These are phyloP conservation scores for Durusdinium trenchii DNA, from an alignment of 73 alveolate genomes.

Conservation along the genomic window DNA sequence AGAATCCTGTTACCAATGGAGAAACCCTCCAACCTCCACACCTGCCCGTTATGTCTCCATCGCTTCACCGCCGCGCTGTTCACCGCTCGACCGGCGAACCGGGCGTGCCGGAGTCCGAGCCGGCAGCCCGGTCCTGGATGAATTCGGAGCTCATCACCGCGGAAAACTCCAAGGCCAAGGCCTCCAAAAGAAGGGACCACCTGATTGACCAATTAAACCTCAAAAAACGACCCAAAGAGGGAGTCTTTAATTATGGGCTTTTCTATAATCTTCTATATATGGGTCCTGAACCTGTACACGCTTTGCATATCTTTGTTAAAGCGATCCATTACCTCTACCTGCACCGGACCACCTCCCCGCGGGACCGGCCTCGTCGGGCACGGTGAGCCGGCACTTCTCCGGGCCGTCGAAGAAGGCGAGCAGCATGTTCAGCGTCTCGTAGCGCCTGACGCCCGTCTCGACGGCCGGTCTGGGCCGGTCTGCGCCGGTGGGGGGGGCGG, in stretches of 20 bases:
- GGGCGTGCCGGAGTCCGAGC: background rate
- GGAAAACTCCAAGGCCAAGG: slow-evolving; percentile 22
- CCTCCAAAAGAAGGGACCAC: background rate
- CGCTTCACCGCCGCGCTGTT: background rate
- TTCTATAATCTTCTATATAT: no score
- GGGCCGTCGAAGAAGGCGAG: slow-evolving; percentile 30
- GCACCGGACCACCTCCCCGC: no score
- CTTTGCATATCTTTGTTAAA: no score
- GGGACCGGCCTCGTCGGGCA: slow-evolving; percentile 52
- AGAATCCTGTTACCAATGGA: background rate
- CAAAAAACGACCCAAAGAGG: no score
- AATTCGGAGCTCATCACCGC: slow-evolving; percentile 33
- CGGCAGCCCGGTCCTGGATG: background rate
- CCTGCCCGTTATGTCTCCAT: background rate
- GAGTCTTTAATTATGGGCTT: no score
- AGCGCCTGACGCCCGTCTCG: background rate
- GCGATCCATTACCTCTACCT: no score
- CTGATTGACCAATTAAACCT: background rate
- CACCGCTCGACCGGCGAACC: background rate
- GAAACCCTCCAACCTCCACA: background rate
- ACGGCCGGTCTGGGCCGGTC: background rate
- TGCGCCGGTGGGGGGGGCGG: no score
- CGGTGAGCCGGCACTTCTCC: slow-evolving; percentile 32
- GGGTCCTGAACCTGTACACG: no score
- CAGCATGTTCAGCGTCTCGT: slow-evolving; percentile 41